Evolutionary conservation across 1,284 basidiomycete genomes (phyloP), one percentile per base, ranked within the genome.

Genomic region (Fomitopsis pinicola): DNA sequence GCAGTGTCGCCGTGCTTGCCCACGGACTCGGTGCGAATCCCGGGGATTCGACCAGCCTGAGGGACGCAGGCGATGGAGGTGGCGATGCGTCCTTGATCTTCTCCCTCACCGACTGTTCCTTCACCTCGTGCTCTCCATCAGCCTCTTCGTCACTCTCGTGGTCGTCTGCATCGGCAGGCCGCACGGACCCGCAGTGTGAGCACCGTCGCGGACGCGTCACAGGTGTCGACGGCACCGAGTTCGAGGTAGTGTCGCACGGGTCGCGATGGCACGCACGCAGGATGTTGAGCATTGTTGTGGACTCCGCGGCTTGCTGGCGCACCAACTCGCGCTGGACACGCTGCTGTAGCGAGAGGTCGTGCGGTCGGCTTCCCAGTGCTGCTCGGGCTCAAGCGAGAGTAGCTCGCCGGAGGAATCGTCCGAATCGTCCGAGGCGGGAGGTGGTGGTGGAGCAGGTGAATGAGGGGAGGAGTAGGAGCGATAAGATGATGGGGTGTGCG

Each of bases 341-440:
- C 58, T 71, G 66, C n/a, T 70, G 63, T 9, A 75, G 66, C 6
- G 68, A 59, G 19, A 72, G 59, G 7, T 74, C 74, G 5, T 62
- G 17, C 69, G 68, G 60, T 75, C 75, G 5, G 68, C 66, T 26
- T 74, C 74, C 73, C 74, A 77, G 38, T 67, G 63, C 28, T 67
- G 67, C 17, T 64, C 59, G 0, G 68, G 59, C 19, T 68, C 65
- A 59, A 71, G 58, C 54, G 63, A 58, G 42, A 73, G 64, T 12
- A 73, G 59, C 57, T 76, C 73, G 33, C 72, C 62, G 40, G 69
- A 65, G 36, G 64, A 62, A 9, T 59, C 60, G 19, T 64, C 64
- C 12, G 66, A 60, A 9, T 57, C 67, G 46, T 67, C 63, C 17
- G 65, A 64, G 15, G 56, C 63, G 12, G 65, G 64, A 40, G 64